Percentiles rank a stretch among this genome's conserved stretches.
Conservation (phyloP, 2,329 filamentous ascomycete species). For the Aspergillus neoniger region DNA sequence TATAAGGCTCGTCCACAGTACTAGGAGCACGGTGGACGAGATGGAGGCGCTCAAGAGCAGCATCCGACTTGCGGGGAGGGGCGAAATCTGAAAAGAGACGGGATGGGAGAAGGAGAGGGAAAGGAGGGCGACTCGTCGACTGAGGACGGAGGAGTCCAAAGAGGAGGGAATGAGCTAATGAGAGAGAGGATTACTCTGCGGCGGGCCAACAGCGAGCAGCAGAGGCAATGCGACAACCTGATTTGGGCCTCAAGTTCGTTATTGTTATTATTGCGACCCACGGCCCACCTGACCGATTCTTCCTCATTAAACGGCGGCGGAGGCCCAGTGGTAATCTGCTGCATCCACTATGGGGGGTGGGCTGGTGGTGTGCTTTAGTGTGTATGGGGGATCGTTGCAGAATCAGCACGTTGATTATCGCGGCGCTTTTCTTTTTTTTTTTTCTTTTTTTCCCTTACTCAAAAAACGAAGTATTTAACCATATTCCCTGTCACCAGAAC, state of each 20-base stretch:
- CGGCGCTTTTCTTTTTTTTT: no score
- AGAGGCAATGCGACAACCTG: slow-evolving; percentile 13
- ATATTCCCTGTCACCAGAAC: background rate
- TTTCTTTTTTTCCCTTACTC: no score
- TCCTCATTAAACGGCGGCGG: background rate
- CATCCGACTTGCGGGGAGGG: slow-evolving; percentile 31
- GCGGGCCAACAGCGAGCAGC: slow-evolving; percentile 9
- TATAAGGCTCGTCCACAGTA: slow-evolving; percentile 36
- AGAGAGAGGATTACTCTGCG: slow-evolving; percentile 9
- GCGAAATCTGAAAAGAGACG: background rate
- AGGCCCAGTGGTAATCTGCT: background rate
- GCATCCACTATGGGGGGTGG: background rate
- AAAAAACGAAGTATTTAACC: no score
- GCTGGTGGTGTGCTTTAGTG: background rate
- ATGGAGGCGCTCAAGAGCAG: slow-evolving; percentile 28
- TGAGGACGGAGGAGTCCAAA: slow-evolving; percentile 11
- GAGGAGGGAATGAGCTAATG: slow-evolving; percentile 12
- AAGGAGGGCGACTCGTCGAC: slow-evolving; percentile 12
- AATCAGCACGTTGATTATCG: background rate
- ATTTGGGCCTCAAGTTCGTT: slow-evolving; percentile 16
- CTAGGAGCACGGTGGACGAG: slow-evolving; percentile 36
- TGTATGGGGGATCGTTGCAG: background rate
- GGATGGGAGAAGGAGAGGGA: slow-evolving; percentile 12
- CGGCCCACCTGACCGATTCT: slow-evolving; percentile 24
- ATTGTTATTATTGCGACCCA: slow-evolving; percentile 17